A percentile compares a stretch with the other conserved stretches of the same genome.
phyloP scores from a whole-genome alignment of 2,329 filamentous ascomycete species.

The Raffaelea arxii region DNA sequence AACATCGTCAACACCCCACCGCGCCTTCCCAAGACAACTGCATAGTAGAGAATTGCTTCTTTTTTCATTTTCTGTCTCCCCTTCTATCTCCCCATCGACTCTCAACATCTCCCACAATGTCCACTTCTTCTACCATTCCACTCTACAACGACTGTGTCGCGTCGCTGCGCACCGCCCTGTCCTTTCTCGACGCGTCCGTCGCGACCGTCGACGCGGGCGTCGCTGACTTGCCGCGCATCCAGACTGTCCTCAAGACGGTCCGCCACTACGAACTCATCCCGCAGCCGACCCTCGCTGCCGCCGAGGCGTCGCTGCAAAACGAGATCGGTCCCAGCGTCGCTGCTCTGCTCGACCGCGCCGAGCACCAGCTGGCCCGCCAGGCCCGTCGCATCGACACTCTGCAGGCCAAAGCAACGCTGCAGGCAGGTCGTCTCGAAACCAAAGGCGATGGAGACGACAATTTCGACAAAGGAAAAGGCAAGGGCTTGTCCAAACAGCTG shows the following conservation, averaged over 20 bases:
- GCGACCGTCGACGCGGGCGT: constrained; percentile 45
- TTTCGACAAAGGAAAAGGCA: constrained; percentile 2
- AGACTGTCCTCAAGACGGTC: constrained; percentile 46
- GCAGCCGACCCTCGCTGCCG: constrained; percentile 69
- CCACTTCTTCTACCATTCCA: constrained; percentile 1
- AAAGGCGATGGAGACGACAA: not conserved
- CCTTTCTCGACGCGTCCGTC: constrained; percentile 51
- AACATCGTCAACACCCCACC: too few relatives aligned
- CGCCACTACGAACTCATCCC: constrained; percentile 86
- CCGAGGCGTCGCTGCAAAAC: constrained; percentile 74
- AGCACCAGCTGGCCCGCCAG: constrained; percentile 72
- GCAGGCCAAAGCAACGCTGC: constrained; percentile 72
- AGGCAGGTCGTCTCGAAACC: constrained; percentile 55
- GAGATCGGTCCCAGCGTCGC: constrained; percentile 84
- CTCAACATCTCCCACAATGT: not conserved
- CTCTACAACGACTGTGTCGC: constrained; percentile 48
- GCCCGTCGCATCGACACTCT: constrained; percentile 75
- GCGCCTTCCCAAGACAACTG: too few relatives aligned
- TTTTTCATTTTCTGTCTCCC: not conserved
- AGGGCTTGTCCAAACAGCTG: constrained; percentile 7
- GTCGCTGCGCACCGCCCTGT: constrained; percentile 49
- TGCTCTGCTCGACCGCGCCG: constrained; percentile 69
- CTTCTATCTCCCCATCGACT: not conserved
- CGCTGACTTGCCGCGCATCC: constrained; percentile 46
- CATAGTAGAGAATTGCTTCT: too few relatives aligned